Evolutionary conservation across 2,329 filamentous ascomycete genomes (phyloP).

Genomic region (Chaetomiaceae sp.): DNA sequence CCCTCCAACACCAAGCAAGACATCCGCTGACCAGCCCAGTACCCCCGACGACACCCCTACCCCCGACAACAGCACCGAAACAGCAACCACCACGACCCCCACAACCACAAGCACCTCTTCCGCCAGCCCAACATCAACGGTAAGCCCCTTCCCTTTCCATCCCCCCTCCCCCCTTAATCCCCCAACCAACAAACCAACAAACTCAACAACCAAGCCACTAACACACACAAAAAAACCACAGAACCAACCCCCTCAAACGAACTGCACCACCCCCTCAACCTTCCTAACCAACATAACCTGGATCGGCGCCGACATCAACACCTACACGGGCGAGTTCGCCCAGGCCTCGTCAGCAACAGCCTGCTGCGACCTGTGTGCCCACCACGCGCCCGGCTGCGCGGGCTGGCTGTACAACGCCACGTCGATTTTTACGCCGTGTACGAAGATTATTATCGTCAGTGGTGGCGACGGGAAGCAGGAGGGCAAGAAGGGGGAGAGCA

Average conservation of each 20-base stretch:
- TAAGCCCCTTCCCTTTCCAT: neutral
- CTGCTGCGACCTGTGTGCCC: slow-evolving; percentile 22
- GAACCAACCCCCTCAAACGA: neutral
- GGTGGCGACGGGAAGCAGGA: neutral
- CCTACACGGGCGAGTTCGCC: slow-evolving; percentile 9
- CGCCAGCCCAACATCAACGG: neutral
- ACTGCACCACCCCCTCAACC: slow-evolving; percentile 7
- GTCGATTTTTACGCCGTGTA: slow-evolving; percentile 21
- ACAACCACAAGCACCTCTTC: slow-evolving; percentile 7
- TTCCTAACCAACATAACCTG: slow-evolving; percentile 15
- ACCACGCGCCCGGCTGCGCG: slow-evolving; percentile 14
- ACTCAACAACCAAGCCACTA: neutral
- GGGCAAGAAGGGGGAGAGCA: neutral
- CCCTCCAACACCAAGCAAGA: neutral
- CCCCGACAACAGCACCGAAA: neutral
- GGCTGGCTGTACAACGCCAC: slow-evolving; percentile 21
- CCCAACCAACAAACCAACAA: neutral
- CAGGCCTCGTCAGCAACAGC: slow-evolving; percentile 4
- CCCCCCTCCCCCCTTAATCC: neutral
- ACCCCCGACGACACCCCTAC: neutral
- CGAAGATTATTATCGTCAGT: slow-evolving; percentile 11
- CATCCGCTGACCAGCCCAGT: slow-evolving; percentile 2
- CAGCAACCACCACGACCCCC: neutral
- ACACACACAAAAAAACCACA: neutral
- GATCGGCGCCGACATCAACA: slow-evolving; percentile 8